Base-by-base conservation (phyloP, 495 filamentous ascomycete species). In the Monascus purpureus region DNA sequence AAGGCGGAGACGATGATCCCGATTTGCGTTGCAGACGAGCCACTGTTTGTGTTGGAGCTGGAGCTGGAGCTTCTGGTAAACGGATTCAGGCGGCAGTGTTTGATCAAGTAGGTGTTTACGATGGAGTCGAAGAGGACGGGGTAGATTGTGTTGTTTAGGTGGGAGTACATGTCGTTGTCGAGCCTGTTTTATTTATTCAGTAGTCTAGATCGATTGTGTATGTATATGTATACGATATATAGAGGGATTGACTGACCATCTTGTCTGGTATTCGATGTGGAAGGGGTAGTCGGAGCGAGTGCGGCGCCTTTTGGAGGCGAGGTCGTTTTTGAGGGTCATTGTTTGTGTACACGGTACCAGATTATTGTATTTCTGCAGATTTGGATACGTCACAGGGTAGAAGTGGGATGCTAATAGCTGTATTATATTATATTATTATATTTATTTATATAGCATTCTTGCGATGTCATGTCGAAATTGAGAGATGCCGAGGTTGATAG, bases 131-230 rank as follows among this genome's bases (percentile, higher is more conserved):
- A 73, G 25, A 90, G 68, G 42, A 76, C 73, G 38, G 79, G 77
- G 57, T 93, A 92, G 24, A 92, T 65, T 29, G 73, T 75, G 46
- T 92, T 90, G 54, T 90, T 92, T 39, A 80, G 68, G 42, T 93
- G 83, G 27, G 77, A 69, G 55, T 94, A 96, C 81, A 93, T 90
- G 59, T 95, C 88, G 46, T 95, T 95, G 54, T 97, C 90, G 47
- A 67, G 75, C 82, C 82, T 87, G 37, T 32, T 4, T 18, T 27
- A 18, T n/a, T 28, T n/a, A n/a, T 7, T 6, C 22, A 25, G n/a
- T 25, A 7, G n/a, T 6, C 22, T 7, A 7, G 7, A 25, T n/a
- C 22, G 7, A 25, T 25, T n/a, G n/a, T n/a, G n/a, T n/a, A n/a
- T n/a, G n/a, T 7, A 7, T 25, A 25, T 25, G 7, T n/a, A 7